Evolutionary conservation across 2,329 filamentous ascomycete species (phyloP), one percentile per base, ranked within the genome.

Genomic region (Apiospora malaysiana): DNA sequence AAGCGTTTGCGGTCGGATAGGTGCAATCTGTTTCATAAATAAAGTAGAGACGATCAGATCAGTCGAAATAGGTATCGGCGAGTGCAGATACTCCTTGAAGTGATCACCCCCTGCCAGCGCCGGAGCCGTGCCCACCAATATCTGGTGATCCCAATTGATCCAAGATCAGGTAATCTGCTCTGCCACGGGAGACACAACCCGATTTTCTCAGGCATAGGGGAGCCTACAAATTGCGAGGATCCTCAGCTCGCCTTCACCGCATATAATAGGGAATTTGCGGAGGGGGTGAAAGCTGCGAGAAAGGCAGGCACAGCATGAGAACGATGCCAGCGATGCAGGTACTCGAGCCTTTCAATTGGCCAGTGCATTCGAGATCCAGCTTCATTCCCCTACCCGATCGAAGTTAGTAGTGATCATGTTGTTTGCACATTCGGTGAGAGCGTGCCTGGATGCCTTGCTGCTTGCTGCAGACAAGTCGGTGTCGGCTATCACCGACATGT

Each of bases 1-100:
- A 40, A 63, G 40, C n/a, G 56, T 40, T 37, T 63, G 27, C 37
- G 32, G n/a, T 63, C 56, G 32, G 56, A n/a, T 37, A 63, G 56
- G 32, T 40, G 27, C 56, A 63, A 40, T 12, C 56, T n/a, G 56
- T 63, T 63, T 63, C 56, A 63, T 32, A 5, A 40, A 63, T 4
- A 9, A 63, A n/a, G 56, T 3, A 21, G 18, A 40, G 4, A 7
- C 2, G 8, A 40, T 32, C 14, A 56, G 56, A n/a, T 23, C 14
- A 14, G 51, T 21, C 37, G 56, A 40, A 40, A 40, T 40, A 14
- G 4, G 9, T 14, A 6, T n/a, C 7, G 16, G 25, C 18, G 56
- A 9, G 21, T 40, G 56, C 27, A 23, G 56, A 40, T 40, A 10
- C 56, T 23, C 56, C 27, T 12, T n/a, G 56, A 21, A 18, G 18